Base-by-base conservation (phyloP, 352 stramenopile genomes). In the Discostella stelligera region DNA sequence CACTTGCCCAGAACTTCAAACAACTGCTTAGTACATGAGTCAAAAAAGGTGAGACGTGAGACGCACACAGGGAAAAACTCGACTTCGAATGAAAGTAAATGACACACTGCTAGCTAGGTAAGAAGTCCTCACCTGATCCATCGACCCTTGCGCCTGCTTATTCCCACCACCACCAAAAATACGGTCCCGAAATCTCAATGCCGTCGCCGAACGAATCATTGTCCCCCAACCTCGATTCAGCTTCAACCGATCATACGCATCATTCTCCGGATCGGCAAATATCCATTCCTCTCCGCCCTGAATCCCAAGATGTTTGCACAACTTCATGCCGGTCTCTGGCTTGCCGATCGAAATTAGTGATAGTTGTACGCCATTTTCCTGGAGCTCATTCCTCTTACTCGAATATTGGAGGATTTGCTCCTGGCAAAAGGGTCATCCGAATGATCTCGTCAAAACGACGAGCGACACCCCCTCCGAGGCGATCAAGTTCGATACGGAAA, bases 381-480 rank as follows among this genome's bases (percentile, higher is more conserved):
- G 49, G 56, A 90, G 82, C 71, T 88, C 69, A 49, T 79, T 39
- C 60, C 71, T 74, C 18, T 56, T 50, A 60, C 78, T 71, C 9
- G 67, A 82, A 66, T 80, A 92, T 75, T 90, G 81, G 21, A 90
- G 63, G 39, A 90, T 85, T 54, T 83, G 79, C 80, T 92, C 86
- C 79, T 92, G 86, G 62, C 86, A 92, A 54, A 92, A 82, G 52
- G 84, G 84, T 92, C 86, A 92, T 32, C 86, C 86, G 44, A 90
- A 80, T 3, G 69, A 84, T 55, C 86, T 60, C 6, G 89, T 76
- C 23, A 90, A 84, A 14, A 89, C 77, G 11, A 88, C 74, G 30
- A 91, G 59, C 11, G 77, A 83, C 23, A 84, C 78, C 11, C 65
- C 41, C 27, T 84, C 53, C 6, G 49, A 44, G 13, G 23, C 60